Evolutionary conservation across 345 rosid species (phyloP).

Genomic region (Murraya paniculata): DNA sequence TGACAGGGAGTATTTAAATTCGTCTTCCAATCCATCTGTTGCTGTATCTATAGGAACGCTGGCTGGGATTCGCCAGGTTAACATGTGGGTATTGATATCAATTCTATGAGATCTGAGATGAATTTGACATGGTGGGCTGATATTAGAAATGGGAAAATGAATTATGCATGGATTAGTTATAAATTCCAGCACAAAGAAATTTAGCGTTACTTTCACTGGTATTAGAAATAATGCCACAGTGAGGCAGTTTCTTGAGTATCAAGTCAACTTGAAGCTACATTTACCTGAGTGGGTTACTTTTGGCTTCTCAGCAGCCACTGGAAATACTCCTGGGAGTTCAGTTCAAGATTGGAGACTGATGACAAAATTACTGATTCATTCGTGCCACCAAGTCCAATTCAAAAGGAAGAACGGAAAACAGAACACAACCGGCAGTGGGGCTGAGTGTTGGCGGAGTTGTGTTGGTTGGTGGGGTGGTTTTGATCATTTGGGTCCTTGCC

Average conservation of each 20-base stretch:
- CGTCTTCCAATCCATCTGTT: slow-evolving; percentile 1
- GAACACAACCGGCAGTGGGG: neutral
- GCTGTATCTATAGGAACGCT: slow-evolving; percentile 5
- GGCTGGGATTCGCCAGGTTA: slow-evolving; percentile 13
- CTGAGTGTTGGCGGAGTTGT: slow-evolving; percentile 1
- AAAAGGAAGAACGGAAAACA: neutral
- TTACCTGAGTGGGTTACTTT: slow-evolving; percentile 21
- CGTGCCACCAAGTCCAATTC: no score
- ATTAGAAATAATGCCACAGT: neutral
- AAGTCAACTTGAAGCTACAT: slow-evolving; percentile 8
- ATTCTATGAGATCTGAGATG: slow-evolving; percentile 16
- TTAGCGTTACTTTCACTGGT: slow-evolving; percentile 18
- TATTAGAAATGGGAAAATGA: neutral
- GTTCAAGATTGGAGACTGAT: neutral
- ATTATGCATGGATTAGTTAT: slow-evolving; percentile 32
- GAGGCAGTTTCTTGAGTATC: neutral
- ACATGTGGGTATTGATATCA: slow-evolving; percentile 33
- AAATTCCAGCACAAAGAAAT: slow-evolving; percentile 10
- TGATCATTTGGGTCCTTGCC: neutral
- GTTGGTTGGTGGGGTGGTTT: neutral
- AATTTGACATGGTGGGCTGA: slow-evolving; percentile 2
- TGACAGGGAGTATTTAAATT: neutral
- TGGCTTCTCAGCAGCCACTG: slow-evolving; percentile 33
- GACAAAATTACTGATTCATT: neutral
- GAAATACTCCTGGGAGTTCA: slow-evolving; percentile 22